Conservation (phyloP, 139 green algal genomes). For the Dunaliella primolecta region DNA sequence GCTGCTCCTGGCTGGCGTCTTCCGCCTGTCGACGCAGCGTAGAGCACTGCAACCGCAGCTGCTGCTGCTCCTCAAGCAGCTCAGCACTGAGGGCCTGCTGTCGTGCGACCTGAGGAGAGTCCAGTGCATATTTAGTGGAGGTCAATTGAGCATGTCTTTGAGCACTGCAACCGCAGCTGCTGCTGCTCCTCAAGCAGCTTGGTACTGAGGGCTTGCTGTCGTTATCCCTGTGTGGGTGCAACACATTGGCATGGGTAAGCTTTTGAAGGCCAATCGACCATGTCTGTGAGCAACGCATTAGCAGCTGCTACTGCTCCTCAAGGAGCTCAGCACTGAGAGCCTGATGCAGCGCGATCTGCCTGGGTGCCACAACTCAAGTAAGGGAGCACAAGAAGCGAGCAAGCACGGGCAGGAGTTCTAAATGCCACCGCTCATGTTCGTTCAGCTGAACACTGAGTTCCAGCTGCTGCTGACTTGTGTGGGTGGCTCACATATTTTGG, state of each 20-base stretch:
- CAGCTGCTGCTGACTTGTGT: too few relatives aligned
- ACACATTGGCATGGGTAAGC: too few relatives aligned
- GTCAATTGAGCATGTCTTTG: neutral
- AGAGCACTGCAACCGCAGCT: constrained; percentile 14
- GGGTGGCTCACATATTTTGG: too few relatives aligned
- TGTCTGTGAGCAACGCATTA: neutral
- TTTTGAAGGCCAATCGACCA: too few relatives aligned
- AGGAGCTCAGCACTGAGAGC: constrained; percentile 18
- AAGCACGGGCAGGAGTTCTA: too few relatives aligned
- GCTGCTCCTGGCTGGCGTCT: constrained; percentile 15
- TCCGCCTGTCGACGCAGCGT: constrained; percentile 16
- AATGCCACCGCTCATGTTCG: too few relatives aligned
- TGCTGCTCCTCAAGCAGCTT: neutral
- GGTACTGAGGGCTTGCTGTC: neutral
- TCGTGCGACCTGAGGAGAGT: constrained; percentile 7
- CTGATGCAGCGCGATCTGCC: constrained; percentile 18
- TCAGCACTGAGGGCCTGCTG: constrained; percentile 19
- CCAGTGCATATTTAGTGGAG: neutral
- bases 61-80: constrained; percentile 23
- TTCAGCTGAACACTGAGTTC: too few relatives aligned
- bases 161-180: neutral
- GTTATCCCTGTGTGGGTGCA: too few relatives aligned
- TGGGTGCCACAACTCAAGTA: too few relatives aligned
- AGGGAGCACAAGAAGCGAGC: too few relatives aligned
- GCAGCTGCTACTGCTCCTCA: constrained; percentile 24